Conservation (phyloP, 2,329 filamentous ascomycete genomes). For the Pezicula carpinea region DNA sequence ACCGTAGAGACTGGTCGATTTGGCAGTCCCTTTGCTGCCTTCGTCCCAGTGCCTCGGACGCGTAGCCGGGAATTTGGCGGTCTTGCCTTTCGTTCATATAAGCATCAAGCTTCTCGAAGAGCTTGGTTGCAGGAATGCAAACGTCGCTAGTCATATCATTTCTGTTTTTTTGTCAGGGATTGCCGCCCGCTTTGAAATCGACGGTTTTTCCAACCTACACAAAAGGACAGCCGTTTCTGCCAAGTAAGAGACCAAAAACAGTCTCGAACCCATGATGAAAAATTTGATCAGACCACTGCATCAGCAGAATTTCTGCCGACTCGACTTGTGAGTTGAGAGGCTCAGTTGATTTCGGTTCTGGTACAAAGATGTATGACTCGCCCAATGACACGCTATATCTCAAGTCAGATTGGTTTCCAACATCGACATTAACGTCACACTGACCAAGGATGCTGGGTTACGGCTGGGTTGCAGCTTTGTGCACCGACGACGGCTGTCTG, state of each 20-base stretch:
- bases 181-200: neutral
- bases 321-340: neutral
- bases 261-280: slow-evolving; percentile 28
- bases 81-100: slow-evolving; percentile 29
- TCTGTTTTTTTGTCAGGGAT: neutral
- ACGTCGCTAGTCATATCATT: slow-evolving; percentile 7
- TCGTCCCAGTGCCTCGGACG: slow-evolving; percentile 2
- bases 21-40: slow-evolving; percentile 13
- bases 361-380: neutral
- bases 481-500: neutral
- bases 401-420: neutral
- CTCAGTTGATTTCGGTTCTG: neutral
- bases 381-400: neutral
- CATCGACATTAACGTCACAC: neutral
- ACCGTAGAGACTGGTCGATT: slow-evolving; percentile 23
- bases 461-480: neutral
- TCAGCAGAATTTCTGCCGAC: neutral
- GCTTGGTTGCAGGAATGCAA: neutral
- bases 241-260: slow-evolving; percentile 39
- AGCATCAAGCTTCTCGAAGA: slow-evolving; percentile 25
- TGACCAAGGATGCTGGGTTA: neutral
- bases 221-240: slow-evolving; percentile 37
- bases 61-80: slow-evolving; percentile 9
- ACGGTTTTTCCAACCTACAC: slow-evolving; percentile 25
- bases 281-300: neutral